Conservation (phyloP, 2,329 filamentous ascomycete species). For the Blastomyces parvus region DNA sequence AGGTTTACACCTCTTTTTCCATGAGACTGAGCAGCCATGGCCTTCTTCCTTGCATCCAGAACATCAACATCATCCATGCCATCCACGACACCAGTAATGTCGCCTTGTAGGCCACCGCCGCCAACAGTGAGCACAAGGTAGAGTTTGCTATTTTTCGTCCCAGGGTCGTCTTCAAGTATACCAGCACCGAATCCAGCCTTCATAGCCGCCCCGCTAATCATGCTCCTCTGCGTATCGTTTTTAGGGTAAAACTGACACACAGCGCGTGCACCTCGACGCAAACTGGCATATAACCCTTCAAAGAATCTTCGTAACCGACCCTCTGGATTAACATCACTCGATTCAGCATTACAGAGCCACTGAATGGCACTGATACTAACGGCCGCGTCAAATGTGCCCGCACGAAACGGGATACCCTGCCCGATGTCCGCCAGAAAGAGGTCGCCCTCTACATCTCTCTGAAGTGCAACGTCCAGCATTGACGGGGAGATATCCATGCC, state of each 20-base stretch:
- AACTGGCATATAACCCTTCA: conserved; percentile 75
- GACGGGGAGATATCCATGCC: conserved; percentile 90
- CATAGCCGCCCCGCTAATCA: conserved; percentile 86
- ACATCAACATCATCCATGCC: conserved; percentile 85
- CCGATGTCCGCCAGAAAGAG: conserved; percentile 91
- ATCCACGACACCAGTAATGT: conserved; percentile 83
- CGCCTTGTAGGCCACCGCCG: conserved; percentile 52
- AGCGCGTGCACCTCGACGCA: conserved; percentile 75
- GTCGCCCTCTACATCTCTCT: conserved; percentile 86
- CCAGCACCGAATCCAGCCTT: conserved; percentile 93
- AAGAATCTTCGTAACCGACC: conserved; percentile 79
- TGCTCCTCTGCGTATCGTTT: conserved; percentile 79
- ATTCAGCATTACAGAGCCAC: conserved; percentile 96
- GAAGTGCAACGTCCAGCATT: conserved; percentile 94
- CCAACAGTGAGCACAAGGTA: conserved; percentile 92
- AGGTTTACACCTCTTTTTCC: conserved; percentile 43
- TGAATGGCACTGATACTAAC: conserved; percentile 95
- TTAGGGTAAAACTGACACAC: conserved; percentile 98
- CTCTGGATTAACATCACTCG: conserved; percentile 68
- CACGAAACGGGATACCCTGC: conserved; percentile 86
- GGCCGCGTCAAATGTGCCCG: conserved; percentile 87
- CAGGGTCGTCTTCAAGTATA: conserved; percentile 87
- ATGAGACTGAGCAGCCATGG: conserved; percentile 34
- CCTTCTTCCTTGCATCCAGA: conserved; percentile 55
- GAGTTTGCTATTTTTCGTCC: conserved; percentile 93